Percentiles rank a stretch among this genome's conserved stretches.
These are phyloP conservation scores for Talaromyces sp. DNA, from an alignment of 2,329 filamentous ascomycete species.

Conservation along the genomic window DNA sequence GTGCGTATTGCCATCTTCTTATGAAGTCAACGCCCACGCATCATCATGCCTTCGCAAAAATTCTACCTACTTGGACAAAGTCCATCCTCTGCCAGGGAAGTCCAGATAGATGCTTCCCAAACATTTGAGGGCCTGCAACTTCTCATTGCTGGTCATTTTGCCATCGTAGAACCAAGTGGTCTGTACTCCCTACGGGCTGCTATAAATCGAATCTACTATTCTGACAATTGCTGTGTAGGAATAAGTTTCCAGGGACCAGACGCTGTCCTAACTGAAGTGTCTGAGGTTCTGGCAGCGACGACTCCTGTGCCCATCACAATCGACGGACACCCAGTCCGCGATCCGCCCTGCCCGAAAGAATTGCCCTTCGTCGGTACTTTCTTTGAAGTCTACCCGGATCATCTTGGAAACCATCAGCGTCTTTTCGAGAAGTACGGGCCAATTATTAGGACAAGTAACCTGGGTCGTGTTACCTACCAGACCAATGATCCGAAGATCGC, in stretches of 20 bases:
- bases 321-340: constrained; percentile 17
- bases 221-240: too few relatives aligned
- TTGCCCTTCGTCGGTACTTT: constrained; percentile 50
- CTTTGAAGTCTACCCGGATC: constrained; percentile 56
- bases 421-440: constrained; percentile 54
- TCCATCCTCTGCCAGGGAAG: not conserved
- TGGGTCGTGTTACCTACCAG: constrained; percentile 35
- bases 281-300: not conserved
- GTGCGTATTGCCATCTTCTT: too few relatives aligned
- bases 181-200: too few relatives aligned
- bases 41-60: not conserved
- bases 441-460: constrained; percentile 51
- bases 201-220: too few relatives aligned
- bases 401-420: constrained; percentile 56
- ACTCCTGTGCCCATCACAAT: not conserved
- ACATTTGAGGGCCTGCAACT: not conserved
- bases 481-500: constrained; percentile 50
- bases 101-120: not conserved
- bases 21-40: too few relatives aligned
- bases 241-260: not conserved
- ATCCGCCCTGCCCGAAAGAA: constrained; percentile 23
- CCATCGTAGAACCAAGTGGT: not conserved
- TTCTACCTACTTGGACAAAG: constrained; percentile 1
- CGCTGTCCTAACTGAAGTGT: not conserved
- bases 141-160: constrained; percentile 3